Base-by-base conservation (phyloP, 805 yeast genomes). In the Kazachstania viticola region DNA sequence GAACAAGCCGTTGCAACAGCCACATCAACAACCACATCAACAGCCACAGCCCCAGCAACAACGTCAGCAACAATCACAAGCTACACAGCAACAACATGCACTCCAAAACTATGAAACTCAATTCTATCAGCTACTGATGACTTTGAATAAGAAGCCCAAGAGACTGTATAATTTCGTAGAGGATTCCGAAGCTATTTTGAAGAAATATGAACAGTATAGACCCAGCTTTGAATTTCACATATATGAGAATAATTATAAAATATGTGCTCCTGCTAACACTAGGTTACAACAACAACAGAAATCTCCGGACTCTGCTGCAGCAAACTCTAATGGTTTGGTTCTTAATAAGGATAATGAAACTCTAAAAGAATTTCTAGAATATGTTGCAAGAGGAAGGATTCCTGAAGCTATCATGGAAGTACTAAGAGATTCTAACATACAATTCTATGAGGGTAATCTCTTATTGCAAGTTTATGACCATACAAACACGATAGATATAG, bases 401-500 rank as follows among this genome's bases (percentile, higher is more conserved):
- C 95, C 96, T 1, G 80, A 83, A 25, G 83, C 93, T 11, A 74
- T 88, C 50, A 75, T 85, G 44, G 97, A 91, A 58, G 80, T 88
- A 8, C 66, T 91, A 28, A 75, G 80, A 47, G 97, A 88, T 53
- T 82, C 88, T 23, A 79, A 87, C 14, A 72, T 87, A 21, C 72
- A 73, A 37, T 71, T 84, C 33, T 88, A 83, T 52, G 96, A 91
- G 50, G 96, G 96, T 0, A 82, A 94, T 53, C 62, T 88, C 25
- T 81, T 88, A 12, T 56, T 88, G 30, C 83, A 83, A 49, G 78
- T 88, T n/a, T 73, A 71, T 42, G 98, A 88, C 55, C 95, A 87
- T 53, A 63, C 96, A 16, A 65, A 69, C 36, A 62, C 57, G 13
- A 56, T 51, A 2, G 60, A 55, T 32, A 45, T 55, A 3, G 28